Conservation (phyloP, 2,329 filamentous ascomycete species). For the Cercospora nicotianae region DNA sequence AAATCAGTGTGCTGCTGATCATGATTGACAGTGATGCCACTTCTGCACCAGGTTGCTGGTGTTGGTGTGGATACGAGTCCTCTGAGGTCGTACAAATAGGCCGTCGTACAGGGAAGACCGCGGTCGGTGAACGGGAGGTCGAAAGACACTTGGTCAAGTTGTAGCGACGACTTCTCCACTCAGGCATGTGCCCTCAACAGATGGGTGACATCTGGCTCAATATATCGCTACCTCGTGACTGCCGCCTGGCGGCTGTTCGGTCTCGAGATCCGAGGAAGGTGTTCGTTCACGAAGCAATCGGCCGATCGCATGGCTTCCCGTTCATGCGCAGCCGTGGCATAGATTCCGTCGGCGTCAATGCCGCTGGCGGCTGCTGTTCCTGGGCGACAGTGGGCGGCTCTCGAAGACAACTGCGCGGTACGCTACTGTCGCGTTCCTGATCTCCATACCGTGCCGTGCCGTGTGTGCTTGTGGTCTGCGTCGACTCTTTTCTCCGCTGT, state of each 20-base stretch:
- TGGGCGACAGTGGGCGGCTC: background rate
- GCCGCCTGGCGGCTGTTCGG: background rate
- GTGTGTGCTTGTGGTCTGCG: conserved; percentile 26
- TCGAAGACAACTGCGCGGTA: conserved; percentile 17
- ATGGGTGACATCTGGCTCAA: conserved; percentile 16
- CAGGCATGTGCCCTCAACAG: conserved; percentile 16
- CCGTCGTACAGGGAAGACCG: conserved; percentile 23
- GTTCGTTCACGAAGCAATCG: conserved; percentile 1
- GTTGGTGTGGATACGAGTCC: conserved; percentile 19
- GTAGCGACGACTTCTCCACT: conserved; percentile 26
- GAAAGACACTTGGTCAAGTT: conserved; percentile 18
- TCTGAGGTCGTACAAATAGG: conserved; percentile 11
- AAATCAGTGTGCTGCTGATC: conserved; percentile 10
- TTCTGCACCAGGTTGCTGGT: conserved; percentile 24
- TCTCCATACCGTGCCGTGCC: conserved; percentile 32
- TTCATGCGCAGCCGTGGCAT: conserved; percentile 10
- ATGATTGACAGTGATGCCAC: conserved; percentile 21
- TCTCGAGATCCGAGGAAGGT: background rate
- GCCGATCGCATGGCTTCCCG: conserved; percentile 8
- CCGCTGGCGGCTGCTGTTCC: background rate
- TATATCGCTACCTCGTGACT: background rate
- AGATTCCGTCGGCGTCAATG: background rate
- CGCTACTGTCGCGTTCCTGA: conserved; percentile 39
- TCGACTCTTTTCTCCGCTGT: conserved; percentile 6
- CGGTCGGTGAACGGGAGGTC: conserved; percentile 4